A percentile compares a stretch with the other conserved stretches of the same genome.
Evolutionary conservation across 257 asterid genomes (phyloP).

Genomic region (Solanum rostratum): DNA sequence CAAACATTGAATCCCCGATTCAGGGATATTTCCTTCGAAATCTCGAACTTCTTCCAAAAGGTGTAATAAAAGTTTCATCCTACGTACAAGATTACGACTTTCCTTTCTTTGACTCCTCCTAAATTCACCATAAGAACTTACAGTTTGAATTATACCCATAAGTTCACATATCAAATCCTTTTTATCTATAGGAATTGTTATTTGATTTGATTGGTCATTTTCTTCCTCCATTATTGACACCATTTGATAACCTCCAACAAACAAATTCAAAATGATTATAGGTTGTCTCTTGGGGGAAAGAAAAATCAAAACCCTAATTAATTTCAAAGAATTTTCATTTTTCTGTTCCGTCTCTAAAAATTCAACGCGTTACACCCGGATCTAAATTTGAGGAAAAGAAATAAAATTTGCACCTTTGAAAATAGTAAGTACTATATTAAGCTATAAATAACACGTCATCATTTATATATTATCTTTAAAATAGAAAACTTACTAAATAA

Average conservation of each 20-base stretch:
- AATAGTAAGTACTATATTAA: background rate
- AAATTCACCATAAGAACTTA: conserved; percentile 44
- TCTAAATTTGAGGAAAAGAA: background rate
- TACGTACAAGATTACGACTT: conserved; percentile 38
- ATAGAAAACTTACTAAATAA: background rate
- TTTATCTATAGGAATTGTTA: conserved; percentile 9
- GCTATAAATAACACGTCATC: background rate
- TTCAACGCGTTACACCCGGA: background rate
- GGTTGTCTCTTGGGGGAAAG: background rate
- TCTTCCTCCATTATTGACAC: conserved; percentile 16
- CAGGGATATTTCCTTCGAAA: conserved; percentile 19
- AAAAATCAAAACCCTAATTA: background rate
- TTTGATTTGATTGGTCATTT: conserved; percentile 7
- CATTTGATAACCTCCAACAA: background rate
- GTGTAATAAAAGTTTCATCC: conserved; percentile 50
- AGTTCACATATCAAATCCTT: conserved; percentile 38
- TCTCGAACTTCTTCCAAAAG: conserved; percentile 51
- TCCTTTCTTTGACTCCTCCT: conserved; percentile 68
- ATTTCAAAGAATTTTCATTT: background rate
- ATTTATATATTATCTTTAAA: background rate
- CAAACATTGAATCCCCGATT: conserved; percentile 31
- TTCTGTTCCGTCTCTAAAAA: background rate
- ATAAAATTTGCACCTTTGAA: background rate
- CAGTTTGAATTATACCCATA: conserved; percentile 32
- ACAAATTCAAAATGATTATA: background rate